Base-by-base conservation (phyloP, 1,284 basidiomycete genomes). In the Heimioporus punctisporus region DNA sequence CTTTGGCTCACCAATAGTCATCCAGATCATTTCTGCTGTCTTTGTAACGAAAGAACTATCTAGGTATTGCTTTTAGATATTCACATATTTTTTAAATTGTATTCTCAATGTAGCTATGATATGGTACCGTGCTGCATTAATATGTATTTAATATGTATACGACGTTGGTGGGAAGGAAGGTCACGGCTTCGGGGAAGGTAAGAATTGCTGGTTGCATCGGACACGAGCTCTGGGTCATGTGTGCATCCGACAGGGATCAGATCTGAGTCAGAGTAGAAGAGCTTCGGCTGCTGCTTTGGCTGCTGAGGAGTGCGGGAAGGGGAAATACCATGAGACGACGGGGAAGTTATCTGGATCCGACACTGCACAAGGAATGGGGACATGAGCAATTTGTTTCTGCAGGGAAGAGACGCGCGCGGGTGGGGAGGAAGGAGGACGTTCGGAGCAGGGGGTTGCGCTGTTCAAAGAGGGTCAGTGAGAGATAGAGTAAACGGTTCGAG, bases 211-310 rank as follows among this genome's bases (percentile, higher is more conserved):
- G 78, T 76, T 24, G 72, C 72, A 54, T 88, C 86, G 0, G 84
- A 84, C 60, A 80, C 78, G 17, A 75, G 59, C 48, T 90, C 87
- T 4, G 84, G 81, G 60, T 90, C 88, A 23, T 80, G 72, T 2
- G 81, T 82, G 42, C 83, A 79, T 3, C 84, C 79, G 64, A 82
- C 76, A 2, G 85, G 82, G 25, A 86, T 77, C n/a, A 83, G 79
- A 65, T 90, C 88, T 0, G 82, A 74, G 56, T 88, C 78, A 0
- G 89, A 90, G 64, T 92, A 88, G 72, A 77, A 92, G 1, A 92
- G 79, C 60, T 85, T 88, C 42, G 70, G 60, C 6, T 71, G 60
- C 21, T 64, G 64, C 51, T 68, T 73, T 17, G 72, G 64, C n/a
- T 79, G 74, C 48, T 61, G 65, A 37, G 62, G 60, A 19, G 64